Conservation (phyloP, 78 protist species). For the Dictyostelium brefeldianum region DNA sequence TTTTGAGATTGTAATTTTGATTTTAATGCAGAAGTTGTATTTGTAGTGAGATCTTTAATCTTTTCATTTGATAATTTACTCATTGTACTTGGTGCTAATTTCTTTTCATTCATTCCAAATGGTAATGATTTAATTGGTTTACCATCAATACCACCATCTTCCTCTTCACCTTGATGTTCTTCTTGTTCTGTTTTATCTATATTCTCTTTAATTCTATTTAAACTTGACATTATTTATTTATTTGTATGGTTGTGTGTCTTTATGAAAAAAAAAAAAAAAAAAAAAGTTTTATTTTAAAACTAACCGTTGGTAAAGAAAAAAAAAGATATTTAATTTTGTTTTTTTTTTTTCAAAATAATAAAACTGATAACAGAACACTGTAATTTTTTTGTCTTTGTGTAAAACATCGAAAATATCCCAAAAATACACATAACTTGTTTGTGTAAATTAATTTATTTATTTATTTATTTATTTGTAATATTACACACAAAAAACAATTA, state of each 20-base stretch:
- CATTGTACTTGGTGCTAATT: slow-evolving; percentile 30
- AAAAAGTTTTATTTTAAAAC: no score
- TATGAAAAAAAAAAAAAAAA: not conserved
- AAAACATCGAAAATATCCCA: no score
- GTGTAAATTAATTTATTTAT: no score
- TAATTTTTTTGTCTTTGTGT: no score
- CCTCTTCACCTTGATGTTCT: not conserved
- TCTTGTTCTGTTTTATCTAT: not conserved
- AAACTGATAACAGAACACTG: no score
- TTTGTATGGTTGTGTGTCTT: not conserved
- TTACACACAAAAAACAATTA: no score
- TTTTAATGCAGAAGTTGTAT: not conserved
- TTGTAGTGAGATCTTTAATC: not conserved
- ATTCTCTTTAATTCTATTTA: not conserved
- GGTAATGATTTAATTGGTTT: not conserved
- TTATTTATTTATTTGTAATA: no score
- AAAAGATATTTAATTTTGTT: no score
- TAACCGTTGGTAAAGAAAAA: no score
- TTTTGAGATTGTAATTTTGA: slow-evolving; percentile 1
- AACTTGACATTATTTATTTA: not conserved
- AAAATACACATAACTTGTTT: no score
- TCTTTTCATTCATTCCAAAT: slow-evolving; percentile 13
- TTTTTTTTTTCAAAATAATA: no score
- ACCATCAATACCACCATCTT: not conserved
- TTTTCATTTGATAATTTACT: slow-evolving; percentile 22